These are phyloP conservation scores for Trichophyton equinum DNA, from an alignment of 2,329 filamentous ascomycete species.

Conservation along the genomic window DNA sequence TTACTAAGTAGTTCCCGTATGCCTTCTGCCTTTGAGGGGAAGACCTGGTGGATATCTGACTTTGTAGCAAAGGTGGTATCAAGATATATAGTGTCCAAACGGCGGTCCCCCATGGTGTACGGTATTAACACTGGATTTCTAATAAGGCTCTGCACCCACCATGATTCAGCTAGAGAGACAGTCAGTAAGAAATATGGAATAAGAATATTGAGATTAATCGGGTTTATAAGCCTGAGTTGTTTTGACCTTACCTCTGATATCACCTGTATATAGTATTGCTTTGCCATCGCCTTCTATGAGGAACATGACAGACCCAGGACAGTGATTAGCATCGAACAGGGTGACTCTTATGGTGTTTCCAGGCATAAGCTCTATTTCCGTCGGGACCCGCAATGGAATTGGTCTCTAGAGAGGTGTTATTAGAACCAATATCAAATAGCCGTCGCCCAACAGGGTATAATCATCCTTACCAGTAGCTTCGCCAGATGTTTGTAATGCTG, in stretches of 20 bases:
- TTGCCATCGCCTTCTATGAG: conserved; percentile 62
- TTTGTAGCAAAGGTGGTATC: conserved; percentile 66
- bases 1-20: conserved; percentile 60
- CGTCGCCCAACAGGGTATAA: background rate
- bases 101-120: conserved; percentile 54
- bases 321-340: conserved; percentile 84
- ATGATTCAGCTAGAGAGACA: conserved; percentile 49
- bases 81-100: conserved; percentile 70
- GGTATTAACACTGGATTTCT: conserved; percentile 63
- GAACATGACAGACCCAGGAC: conserved; percentile 83
- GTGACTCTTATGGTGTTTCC: conserved; percentile 63
- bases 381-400: conserved; percentile 70
- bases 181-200: background rate
- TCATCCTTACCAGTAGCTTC: conserved; percentile 46
- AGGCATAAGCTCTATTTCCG: conserved; percentile 58
- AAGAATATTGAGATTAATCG: too few relatives aligned
- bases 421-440: conserved; percentile 5
- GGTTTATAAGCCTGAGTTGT: too few relatives aligned
- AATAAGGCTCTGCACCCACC: conserved; percentile 65
- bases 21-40: conserved; percentile 59
- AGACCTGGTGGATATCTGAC: conserved; percentile 37
- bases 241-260: conserved; percentile 49
- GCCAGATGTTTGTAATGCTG: conserved; percentile 66
- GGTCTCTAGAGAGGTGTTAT: conserved; percentile 45
- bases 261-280: conserved; percentile 76